phyloP scores from a whole-genome alignment of 768 basidiomycete genomes.

The Phylloporus arenicola region DNA sequence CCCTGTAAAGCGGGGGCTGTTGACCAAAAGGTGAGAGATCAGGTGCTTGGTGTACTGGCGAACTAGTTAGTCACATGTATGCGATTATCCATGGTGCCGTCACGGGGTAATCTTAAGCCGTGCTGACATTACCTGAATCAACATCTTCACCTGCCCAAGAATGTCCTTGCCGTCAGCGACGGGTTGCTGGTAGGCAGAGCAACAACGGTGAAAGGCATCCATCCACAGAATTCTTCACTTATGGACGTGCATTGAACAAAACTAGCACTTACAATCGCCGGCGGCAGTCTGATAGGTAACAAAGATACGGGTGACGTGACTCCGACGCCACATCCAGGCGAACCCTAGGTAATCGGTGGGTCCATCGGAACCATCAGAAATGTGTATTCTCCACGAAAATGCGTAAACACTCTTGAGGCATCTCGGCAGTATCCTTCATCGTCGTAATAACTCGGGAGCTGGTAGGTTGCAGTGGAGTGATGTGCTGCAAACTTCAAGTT shows the following conservation, averaged over 20 bases:
- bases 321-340: not conserved
- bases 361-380: not conserved
- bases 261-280: not conserved
- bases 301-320: not conserved
- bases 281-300: not conserved
- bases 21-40: conserved; percentile 4
- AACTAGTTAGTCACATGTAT: not conserved
- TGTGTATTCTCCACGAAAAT: not conserved
- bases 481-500: not conserved
- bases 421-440: not conserved
- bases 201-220: no score
- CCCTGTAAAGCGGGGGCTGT: not conserved
- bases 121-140: not conserved
- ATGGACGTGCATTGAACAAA: not conserved
- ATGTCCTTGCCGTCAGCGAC: not conserved
- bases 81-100: conserved; percentile 5
- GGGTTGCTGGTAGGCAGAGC: not conserved
- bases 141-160: not conserved
- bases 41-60: not conserved
- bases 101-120: not conserved
- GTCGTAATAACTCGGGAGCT: not conserved
- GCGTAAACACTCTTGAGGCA: not conserved
- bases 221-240: not conserved
- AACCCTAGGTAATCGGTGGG: not conserved
- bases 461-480: not conserved